These are phyloP conservation scores for Xanthoconium separans DNA, from an alignment of 1,284 basidiomycete genomes.

Conservation along the genomic window DNA sequence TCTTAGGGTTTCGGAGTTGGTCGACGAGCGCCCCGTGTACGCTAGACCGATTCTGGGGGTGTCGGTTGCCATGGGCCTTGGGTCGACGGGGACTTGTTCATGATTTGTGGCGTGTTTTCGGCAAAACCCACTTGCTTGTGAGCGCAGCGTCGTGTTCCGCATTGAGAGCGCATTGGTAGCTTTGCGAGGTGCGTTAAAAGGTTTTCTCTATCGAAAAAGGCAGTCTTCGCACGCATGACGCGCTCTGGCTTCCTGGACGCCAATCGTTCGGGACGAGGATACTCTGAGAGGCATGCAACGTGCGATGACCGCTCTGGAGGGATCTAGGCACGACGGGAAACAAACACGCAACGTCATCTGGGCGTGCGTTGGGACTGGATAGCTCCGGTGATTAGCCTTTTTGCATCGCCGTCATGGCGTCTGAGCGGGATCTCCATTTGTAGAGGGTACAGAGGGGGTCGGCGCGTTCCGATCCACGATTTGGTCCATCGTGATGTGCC, in stretches of 20 bases:
- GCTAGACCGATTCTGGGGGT: neutral
- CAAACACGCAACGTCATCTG: neutral
- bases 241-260: neutral
- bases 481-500: no score
- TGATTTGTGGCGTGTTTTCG: neutral
- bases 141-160: neutral
- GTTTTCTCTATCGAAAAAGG: no score
- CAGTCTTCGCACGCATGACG: neutral
- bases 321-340: neutral
- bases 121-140: neutral
- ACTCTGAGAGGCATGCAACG: neutral
- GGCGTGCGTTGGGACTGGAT: no score
- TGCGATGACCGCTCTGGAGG: neutral
- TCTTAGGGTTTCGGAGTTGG: no score
- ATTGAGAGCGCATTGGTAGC: neutral
- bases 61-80: neutral
- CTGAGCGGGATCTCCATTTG: no score
- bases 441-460: no score
- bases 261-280: neutral
- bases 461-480: no score
- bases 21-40: neutral
- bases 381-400: no score
- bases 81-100: neutral
- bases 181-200: neutral
- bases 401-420: no score